Conservation (phyloP, 805 yeast genomes). For the Lachancea fermentati region DNA sequence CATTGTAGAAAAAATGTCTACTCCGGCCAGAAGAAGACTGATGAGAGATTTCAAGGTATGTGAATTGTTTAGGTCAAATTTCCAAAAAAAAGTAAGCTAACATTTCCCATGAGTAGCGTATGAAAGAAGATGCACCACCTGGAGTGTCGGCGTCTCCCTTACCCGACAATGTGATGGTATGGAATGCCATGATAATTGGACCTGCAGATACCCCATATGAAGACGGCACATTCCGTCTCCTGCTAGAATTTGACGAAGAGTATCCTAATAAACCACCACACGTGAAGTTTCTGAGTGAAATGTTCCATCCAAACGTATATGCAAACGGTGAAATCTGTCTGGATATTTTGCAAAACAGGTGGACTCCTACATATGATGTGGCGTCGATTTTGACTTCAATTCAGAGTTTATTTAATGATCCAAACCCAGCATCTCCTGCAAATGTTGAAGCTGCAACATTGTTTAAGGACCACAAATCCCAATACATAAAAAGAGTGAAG, state of each 20-base stretch:
- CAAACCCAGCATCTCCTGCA: constrained; percentile 94
- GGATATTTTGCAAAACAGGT: constrained; percentile 91
- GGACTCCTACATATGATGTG: constrained; percentile 98
- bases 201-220: constrained; percentile 98
- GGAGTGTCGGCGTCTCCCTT: constrained; percentile 97
- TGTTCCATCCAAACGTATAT: constrained; percentile 98
- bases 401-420: constrained; percentile 89
- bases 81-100: constrained; percentile 15
- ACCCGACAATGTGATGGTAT: constrained; percentile 94
- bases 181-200: constrained; percentile 97
- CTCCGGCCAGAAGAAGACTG: constrained; percentile 97
- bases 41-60: constrained; percentile 95
- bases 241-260: constrained; percentile 89
- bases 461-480: constrained; percentile 91
- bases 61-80: constrained; percentile 6
- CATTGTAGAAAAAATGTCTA: constrained; percentile 59
- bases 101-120: constrained; percentile 44
- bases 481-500: constrained; percentile 84
- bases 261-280: constrained; percentile 96
- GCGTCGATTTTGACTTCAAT: constrained; percentile 91
- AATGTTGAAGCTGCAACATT: constrained; percentile 96
- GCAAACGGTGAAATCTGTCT: constrained; percentile 93
- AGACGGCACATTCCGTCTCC: constrained; percentile 90
- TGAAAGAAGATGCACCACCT: constrained; percentile 97
- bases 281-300: constrained; percentile 84